A percentile compares a stretch with the other conserved stretches of the same genome.
phyloP scores from a whole-genome alignment of 2,329 filamentous ascomycete species.

The Trichophyton rubrum region DNA sequence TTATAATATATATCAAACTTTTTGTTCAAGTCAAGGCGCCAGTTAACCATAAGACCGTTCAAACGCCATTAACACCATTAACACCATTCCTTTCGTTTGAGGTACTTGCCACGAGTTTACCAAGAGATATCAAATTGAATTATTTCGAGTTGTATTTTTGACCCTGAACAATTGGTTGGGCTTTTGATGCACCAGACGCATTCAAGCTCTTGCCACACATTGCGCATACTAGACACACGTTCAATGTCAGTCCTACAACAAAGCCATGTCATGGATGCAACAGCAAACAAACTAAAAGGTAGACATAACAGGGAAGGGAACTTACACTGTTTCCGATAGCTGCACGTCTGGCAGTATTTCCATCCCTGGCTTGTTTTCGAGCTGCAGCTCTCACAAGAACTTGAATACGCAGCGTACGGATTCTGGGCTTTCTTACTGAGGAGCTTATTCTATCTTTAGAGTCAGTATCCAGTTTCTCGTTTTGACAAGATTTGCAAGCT shows the following conservation, averaged over 20 bases:
- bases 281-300: background rate
- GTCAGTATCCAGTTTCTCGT: background rate
- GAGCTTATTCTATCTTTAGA: constrained; percentile 45
- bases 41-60: background rate
- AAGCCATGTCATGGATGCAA: background rate
- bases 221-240: constrained; percentile 39
- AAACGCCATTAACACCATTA: background rate
- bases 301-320: background rate
- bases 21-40: background rate
- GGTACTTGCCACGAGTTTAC: background rate
- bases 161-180: constrained; percentile 44
- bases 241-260: constrained; percentile 8
- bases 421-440: constrained; percentile 54
- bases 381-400: constrained; percentile 50
- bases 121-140: background rate
- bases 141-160: constrained; percentile 53
- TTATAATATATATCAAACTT: background rate
- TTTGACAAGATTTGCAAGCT: no score
- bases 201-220: constrained; percentile 49
- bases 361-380: constrained; percentile 51
- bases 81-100: background rate
- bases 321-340: constrained; percentile 49
- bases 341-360: constrained; percentile 50
- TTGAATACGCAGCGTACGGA: constrained; percentile 52
- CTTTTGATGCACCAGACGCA: constrained; percentile 32